A percentile compares a stretch with the other conserved stretches of the same genome.
Evolutionary conservation across 352 stramenopile genomes (phyloP).

Genomic region (Phytophthora pistaciae): DNA sequence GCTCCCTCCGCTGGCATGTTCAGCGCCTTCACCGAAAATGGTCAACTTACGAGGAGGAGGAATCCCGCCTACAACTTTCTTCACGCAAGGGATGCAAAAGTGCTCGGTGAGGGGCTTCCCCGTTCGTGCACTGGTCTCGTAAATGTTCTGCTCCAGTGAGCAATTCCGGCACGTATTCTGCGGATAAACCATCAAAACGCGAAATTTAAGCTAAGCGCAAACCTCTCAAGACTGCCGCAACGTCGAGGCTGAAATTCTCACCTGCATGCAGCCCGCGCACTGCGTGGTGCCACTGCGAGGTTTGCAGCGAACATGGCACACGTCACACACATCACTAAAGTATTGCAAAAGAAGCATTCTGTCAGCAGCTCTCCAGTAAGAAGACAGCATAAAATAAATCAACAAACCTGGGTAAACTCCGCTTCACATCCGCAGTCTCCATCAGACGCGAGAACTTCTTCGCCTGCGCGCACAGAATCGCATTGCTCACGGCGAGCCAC

Average conservation of each 20-base stretch:
- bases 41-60: slow-evolving; percentile 18
- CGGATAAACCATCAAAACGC: not conserved
- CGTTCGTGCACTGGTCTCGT: slow-evolving; percentile 33
- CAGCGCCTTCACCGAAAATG: slow-evolving; percentile 16
- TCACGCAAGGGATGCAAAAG: slow-evolving; percentile 44
- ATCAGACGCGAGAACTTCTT: slow-evolving; percentile 41
- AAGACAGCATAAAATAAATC: not conserved
- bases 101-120: slow-evolving; percentile 29
- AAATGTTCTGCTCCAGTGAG: slow-evolving; percentile 33
- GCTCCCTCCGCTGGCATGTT: not conserved
- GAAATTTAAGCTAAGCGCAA: not conserved
- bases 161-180: slow-evolving; percentile 46
- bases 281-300: slow-evolving; percentile 17
- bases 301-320: slow-evolving; percentile 35
- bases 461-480: slow-evolving; percentile 34
- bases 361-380: slow-evolving; percentile 2
- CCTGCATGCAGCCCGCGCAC: slow-evolving; percentile 41
- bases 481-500: slow-evolving; percentile 43
- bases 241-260: slow-evolving; percentile 2
- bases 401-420: slow-evolving; percentile 28
- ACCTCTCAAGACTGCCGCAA: not conserved
- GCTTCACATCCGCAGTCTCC: slow-evolving; percentile 20
- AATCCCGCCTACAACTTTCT: slow-evolving; percentile 23
- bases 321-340: slow-evolving; percentile 36
- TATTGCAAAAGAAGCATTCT: not conserved